Percentiles rank a stretch among this genome's conserved stretches.
Conservation (phyloP, 2,329 filamentous ascomycete genomes). For the Alternaria sp. region DNA sequence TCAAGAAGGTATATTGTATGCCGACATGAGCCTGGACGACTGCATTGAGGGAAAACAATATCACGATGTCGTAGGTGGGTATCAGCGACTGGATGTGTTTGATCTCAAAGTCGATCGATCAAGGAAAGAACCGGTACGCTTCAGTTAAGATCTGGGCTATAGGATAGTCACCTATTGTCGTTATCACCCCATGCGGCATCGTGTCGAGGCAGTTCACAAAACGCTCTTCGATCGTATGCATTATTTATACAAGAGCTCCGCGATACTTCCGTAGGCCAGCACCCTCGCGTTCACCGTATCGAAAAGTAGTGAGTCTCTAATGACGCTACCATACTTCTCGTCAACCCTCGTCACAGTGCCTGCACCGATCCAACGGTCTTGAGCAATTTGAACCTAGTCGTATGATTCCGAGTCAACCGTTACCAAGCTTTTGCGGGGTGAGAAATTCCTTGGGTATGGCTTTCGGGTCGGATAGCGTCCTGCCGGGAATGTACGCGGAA, state of each 20-base stretch:
- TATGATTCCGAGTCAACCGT: not conserved
- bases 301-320: not conserved
- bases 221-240: not conserved
- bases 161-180: not conserved
- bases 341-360: not conserved
- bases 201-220: not conserved
- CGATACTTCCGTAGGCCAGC: not conserved
- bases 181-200: not conserved
- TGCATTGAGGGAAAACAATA: conserved; percentile 66
- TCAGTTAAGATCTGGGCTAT: not conserved
- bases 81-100: conserved; percentile 65
- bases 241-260: not conserved
- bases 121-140: conserved; percentile 20
- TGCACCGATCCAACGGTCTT: not conserved
- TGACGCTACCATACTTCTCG: not conserved
- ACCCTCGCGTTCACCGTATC: not conserved
- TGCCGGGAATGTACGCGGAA: not conserved
- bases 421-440: not conserved
- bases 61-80: conserved; percentile 64
- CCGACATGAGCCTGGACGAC: conserved; percentile 59
- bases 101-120: conserved; percentile 58
- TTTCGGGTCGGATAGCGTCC: not conserved
- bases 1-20: conserved; percentile 61
- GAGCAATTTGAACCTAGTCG: not conserved
- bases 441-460: not conserved